Evolutionary conservation across 2,329 filamentous ascomycete species (phyloP), one percentile per base, ranked within the genome.

Genomic region (Fusarium floridanum): DNA sequence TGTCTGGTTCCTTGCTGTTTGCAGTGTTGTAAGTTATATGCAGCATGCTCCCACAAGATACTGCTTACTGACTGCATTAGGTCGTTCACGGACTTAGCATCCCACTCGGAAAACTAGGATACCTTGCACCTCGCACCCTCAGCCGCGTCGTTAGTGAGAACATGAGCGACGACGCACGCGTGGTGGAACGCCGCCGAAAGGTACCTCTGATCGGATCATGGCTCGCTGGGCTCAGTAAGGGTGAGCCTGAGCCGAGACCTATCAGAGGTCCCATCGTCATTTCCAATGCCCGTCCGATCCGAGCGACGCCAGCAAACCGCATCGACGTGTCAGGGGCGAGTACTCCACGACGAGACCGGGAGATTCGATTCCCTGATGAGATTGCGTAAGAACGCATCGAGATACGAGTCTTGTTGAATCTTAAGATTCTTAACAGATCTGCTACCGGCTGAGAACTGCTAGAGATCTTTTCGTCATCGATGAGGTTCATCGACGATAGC

Each of bases 1-100:
- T 0, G 92, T 98, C 20, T 98, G 95, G 95, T 98, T 98, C 78
- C 83, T 97, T 61, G 88, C 91, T 10, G 91, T 97, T 22, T 96
- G 93, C 83, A 97, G 94, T 74, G 92, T 97, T 69, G 93, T 95
- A 84, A 87, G 91, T 22, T 4, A 22, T 22, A 1, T 24, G 24
- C 24, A 24, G 24, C 24, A 24, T 24, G 24, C 24, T 24, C 1
- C 2, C 2, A 5, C 0, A 0, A 1, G 2, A 0, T 1, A 6
- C 55, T 12, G 56, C 2, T 56, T 66, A 24, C 70, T 6, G 4
- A 4, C 27, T n/a, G 0, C 4, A 0, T 7, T 14, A 83, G 81
- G 84, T 95, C 45, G 92, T 97, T 5, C 95, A 97, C 76, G 94
- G 95, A 8, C 85, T 98, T 2, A 95, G 91, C 60, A 94, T 97